These are phyloP conservation scores for Suhomyces kunorum DNA, from an alignment of 1,139 yeast genomes.

Conservation along the genomic window DNA sequence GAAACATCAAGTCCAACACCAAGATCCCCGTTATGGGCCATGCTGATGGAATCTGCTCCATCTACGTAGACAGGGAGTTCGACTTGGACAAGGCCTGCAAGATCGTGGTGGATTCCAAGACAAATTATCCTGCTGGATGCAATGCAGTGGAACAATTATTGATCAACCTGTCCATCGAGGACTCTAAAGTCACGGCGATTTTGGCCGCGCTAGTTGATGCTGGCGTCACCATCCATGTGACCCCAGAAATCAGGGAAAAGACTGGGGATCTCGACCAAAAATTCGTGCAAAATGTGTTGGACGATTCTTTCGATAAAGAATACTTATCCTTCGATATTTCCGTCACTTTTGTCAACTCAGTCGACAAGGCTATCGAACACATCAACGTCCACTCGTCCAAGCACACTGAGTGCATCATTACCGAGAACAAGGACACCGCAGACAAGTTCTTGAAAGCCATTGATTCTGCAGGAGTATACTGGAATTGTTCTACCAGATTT, in stretches of 20 bases:
- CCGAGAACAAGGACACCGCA: slow-evolving; percentile 70
- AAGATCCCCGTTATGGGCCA: slow-evolving; percentile 97
- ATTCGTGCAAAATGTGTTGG: slow-evolving; percentile 28
- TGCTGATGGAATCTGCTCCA: slow-evolving; percentile 96
- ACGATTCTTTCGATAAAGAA: slow-evolving; percentile 74
- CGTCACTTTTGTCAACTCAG: slow-evolving; percentile 58
- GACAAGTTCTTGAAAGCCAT: slow-evolving; percentile 78
- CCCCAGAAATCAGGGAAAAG: slow-evolving; percentile 47
- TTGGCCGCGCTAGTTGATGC: slow-evolving; percentile 55
- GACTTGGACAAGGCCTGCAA: slow-evolving; percentile 74
- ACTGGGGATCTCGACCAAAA: slow-evolving; percentile 19
- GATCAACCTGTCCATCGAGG: slow-evolving; percentile 55
- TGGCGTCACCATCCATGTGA: slow-evolving; percentile 73
- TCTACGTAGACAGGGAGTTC: slow-evolving; percentile 76
- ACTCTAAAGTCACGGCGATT: slow-evolving; percentile 42
- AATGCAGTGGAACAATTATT: slow-evolving; percentile 91
- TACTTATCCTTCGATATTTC: slow-evolving; percentile 82
- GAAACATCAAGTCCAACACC: slow-evolving; percentile 79
- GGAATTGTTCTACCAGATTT: slow-evolving; percentile 96
- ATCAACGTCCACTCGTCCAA: slow-evolving; percentile 91
- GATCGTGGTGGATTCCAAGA: slow-evolving; percentile 81
- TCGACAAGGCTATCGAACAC: slow-evolving; percentile 73
- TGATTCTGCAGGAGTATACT: slow-evolving; percentile 96
- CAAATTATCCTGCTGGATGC: slow-evolving; percentile 98
- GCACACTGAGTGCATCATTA: slow-evolving; percentile 91